Base-by-base conservation (phyloP, 495 filamentous ascomycete genomes). In the Bathelium albidoporum region DNA sequence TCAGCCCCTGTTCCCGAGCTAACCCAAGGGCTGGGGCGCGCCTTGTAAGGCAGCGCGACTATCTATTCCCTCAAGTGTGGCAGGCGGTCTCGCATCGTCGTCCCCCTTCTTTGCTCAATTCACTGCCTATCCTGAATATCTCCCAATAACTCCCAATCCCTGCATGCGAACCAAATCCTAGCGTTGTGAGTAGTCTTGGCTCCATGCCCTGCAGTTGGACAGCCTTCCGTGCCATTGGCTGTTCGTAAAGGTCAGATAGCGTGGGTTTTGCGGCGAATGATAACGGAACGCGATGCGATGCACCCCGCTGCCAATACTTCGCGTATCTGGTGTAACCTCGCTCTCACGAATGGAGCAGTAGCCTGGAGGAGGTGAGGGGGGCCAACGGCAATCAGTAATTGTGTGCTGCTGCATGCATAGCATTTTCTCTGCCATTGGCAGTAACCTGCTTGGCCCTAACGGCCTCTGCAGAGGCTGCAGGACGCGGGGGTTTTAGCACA, bases 271-370 rank as follows among this genome's bases (percentile, higher is more conserved):
- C n/a, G 20, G n/a, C n/a, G 18, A 49, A 49, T 49, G 43, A 49
- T 49, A 49, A 14, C 43, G 43, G 7, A 41, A 16, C 36, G 36
- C 9, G 43, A 49, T 49, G 43, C 43, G 20, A 49, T 49, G 43
- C 43, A 49, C 49, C 49, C 49, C 49, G 11, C 49, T 5, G 49
- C 22, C 20, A 55, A 20, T 29, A 29, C 5, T 55, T 55, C 49
- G 49, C 49, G 49, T 55, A 55, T 55, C 49, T 55, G 49, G 49
- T 55, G 49, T 55, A 55, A 55, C 49, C 22, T 55, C 49, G 24
- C 12, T 9, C 26, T 55, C 49, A 55, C 24, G 22, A 55, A 16
- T 49, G 14, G 20, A 1, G 11, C 5, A 22, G 20, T 49, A 18
- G 18, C 36, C 20, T 16, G 44, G 44, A n/a, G 44, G 11, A 49